Evolutionary conservation across 768 basidiomycete species (phyloP).

Genomic region (Fistulinella prunicolor): DNA sequence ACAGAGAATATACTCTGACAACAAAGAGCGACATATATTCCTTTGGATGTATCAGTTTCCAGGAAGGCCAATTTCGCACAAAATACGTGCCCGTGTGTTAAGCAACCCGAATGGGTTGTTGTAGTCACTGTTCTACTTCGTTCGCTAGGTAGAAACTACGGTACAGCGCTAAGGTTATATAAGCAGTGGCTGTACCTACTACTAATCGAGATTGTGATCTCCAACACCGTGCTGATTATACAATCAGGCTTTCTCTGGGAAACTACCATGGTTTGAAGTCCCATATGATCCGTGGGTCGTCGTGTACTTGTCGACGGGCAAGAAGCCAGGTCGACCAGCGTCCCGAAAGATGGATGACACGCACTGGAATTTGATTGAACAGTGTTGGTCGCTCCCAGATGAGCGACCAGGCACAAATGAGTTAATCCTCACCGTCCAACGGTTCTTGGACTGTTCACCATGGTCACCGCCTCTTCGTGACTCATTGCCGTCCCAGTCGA

Average conservation of each 20-base stretch:
- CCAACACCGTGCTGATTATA: too few relatives aligned
- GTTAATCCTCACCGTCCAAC: background rate
- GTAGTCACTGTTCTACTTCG: too few relatives aligned
- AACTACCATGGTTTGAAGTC: too few relatives aligned
- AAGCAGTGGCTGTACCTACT: too few relatives aligned
- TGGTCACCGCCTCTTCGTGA: too few relatives aligned
- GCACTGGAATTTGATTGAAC: conserved; percentile 4
- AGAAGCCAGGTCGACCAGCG: background rate
- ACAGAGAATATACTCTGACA: conserved; percentile 8
- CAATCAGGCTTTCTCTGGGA: conserved; percentile 28
- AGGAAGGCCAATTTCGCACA: conserved; percentile 11
- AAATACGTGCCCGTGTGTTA: background rate
- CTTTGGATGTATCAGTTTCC: conserved; percentile 29
- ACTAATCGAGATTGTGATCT: too few relatives aligned
- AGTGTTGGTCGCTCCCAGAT: background rate
- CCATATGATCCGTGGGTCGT: background rate
- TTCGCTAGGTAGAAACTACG: too few relatives aligned
- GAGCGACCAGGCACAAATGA: background rate
- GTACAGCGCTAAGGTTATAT: too few relatives aligned
- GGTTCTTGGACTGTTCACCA: background rate
- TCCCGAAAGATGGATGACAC: background rate
- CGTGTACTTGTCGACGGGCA: conserved; percentile 4
- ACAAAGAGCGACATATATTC: too few relatives aligned
- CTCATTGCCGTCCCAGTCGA: too few relatives aligned
- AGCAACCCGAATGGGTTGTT: too few relatives aligned